These are phyloP conservation scores for Torulaspora franciscae DNA, from an alignment of 805 yeast genomes.

Conservation along the genomic window DNA sequence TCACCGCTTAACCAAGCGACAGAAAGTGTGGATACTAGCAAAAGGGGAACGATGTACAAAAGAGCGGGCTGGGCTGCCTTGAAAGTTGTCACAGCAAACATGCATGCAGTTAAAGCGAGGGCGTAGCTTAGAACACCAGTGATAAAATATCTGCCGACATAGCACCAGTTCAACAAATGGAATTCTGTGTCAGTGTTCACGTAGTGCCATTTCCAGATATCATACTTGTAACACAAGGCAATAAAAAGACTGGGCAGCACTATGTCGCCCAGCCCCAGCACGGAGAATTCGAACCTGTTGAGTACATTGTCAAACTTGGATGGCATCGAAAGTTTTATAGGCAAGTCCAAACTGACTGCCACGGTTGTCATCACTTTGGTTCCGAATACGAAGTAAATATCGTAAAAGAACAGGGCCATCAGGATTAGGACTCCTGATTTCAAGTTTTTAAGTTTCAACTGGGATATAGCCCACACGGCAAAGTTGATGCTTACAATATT, in stretches of 20 bases:
- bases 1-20: slow-evolving; percentile 43
- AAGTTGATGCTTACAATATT: slow-evolving; percentile 43
- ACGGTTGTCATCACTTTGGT: slow-evolving; percentile 59
- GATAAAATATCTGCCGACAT: slow-evolving; percentile 44
- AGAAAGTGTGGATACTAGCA: slow-evolving; percentile 34
- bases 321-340: slow-evolving; percentile 35
- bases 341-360: slow-evolving; percentile 51
- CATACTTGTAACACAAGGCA: slow-evolving; percentile 51
- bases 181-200: slow-evolving; percentile 33
- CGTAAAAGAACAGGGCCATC: slow-evolving; percentile 52
- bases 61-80: slow-evolving; percentile 62
- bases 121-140: slow-evolving; percentile 45
- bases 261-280: slow-evolving; percentile 62
- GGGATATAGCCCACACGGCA: slow-evolving; percentile 42
- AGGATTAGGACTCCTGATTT: slow-evolving; percentile 44
- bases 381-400: slow-evolving; percentile 62
- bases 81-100: slow-evolving; percentile 37
- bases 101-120: slow-evolving; percentile 43
- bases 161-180: slow-evolving; percentile 38
- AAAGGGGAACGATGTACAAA: slow-evolving; percentile 53
- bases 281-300: slow-evolving; percentile 27
- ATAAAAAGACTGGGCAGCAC: slow-evolving; percentile 55
- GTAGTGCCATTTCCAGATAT: slow-evolving; percentile 41
- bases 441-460: slow-evolving; percentile 41
- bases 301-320: slow-evolving; percentile 15